Evolutionary conservation across 1,284 basidiomycete genomes (phyloP).

Genomic region (Inonotus obliquus): DNA sequence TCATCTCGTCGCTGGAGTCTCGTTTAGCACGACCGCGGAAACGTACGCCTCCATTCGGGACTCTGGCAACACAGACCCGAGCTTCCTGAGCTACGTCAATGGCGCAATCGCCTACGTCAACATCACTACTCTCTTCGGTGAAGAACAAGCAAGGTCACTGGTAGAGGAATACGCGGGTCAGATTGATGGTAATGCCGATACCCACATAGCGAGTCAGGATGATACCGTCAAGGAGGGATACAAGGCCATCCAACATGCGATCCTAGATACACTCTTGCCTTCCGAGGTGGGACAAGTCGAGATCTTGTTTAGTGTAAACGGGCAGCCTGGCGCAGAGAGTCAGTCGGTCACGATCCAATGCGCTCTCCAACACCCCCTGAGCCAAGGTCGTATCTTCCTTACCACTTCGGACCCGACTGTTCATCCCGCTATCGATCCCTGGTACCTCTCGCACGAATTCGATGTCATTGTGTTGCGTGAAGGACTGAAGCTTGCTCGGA

Average conservation of each 20-base stretch:
- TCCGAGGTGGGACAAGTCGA: slow-evolving; percentile 52
- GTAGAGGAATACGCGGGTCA: slow-evolving; percentile 31
- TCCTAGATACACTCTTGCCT: slow-evolving; percentile 40
- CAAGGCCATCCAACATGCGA: slow-evolving; percentile 53
- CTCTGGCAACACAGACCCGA: slow-evolving; percentile 30
- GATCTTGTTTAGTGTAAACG: slow-evolving; percentile 53
- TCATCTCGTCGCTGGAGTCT: slow-evolving; percentile 51
- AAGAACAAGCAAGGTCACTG: slow-evolving; percentile 28
- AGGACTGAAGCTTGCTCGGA: slow-evolving; percentile 51
- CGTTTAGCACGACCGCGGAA: slow-evolving; percentile 42
- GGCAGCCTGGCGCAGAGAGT: slow-evolving; percentile 32
- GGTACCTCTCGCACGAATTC: slow-evolving; percentile 48
- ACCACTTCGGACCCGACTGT: slow-evolving; percentile 50
- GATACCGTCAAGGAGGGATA: slow-evolving; percentile 54
- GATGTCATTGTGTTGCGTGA: slow-evolving; percentile 55
- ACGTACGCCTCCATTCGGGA: slow-evolving; percentile 41
- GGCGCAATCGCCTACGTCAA: slow-evolving; percentile 64
- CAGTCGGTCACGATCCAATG: slow-evolving; percentile 52
- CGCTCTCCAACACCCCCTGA: slow-evolving; percentile 64
- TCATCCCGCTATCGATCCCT: slow-evolving; percentile 55
- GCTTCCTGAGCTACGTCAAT: slow-evolving; percentile 62
- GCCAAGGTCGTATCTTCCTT: slow-evolving; percentile 38
- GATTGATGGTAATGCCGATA: slow-evolving; percentile 32
- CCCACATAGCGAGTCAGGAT: slow-evolving; percentile 44
- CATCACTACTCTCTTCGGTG: slow-evolving; percentile 44